Conservation (phyloP, 306 rosid genomes). For the Echinosophora koreensis region DNA sequence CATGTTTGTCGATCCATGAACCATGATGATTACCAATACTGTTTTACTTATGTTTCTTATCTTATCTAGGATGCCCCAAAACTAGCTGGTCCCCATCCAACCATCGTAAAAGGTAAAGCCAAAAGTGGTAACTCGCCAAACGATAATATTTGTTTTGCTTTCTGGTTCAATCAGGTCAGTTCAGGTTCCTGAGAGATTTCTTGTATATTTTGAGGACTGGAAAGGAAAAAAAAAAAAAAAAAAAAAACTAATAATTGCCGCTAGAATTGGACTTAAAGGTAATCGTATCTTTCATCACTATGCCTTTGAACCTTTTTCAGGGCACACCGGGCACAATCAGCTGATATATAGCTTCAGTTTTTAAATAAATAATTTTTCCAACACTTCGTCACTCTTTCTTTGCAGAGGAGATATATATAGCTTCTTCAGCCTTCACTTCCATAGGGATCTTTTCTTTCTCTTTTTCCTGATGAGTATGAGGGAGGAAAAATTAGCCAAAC, state of each 20-base stretch:
- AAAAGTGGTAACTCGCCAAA: conserved; percentile 18
- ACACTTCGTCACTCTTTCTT: not conserved
- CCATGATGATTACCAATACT: conserved; percentile 10
- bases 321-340: not conserved
- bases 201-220: conserved; percentile 10
- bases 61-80: not conserved
- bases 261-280: conserved; percentile 36
- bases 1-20: conserved; percentile 29
- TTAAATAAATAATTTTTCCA: too few species aligned
- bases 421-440: not conserved
- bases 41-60: conserved; percentile 27
- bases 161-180: not conserved
- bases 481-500: not conserved
- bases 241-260: not conserved
- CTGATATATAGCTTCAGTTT: too few species aligned
- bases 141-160: conserved; percentile 6
- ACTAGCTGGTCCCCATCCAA: conserved; percentile 3
- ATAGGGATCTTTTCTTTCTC: not conserved
- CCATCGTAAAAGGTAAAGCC: conserved; percentile 16
- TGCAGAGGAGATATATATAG: not conserved
- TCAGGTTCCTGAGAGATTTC: conserved; percentile 9
- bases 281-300: conserved; percentile 33
- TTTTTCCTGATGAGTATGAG: not conserved
- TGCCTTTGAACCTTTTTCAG: conserved; percentile 38
- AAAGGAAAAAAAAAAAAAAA: conserved; percentile 28